Evolutionary conservation across 2,329 filamentous ascomycete species (phyloP).

Genomic region (Moelleriella libera): DNA sequence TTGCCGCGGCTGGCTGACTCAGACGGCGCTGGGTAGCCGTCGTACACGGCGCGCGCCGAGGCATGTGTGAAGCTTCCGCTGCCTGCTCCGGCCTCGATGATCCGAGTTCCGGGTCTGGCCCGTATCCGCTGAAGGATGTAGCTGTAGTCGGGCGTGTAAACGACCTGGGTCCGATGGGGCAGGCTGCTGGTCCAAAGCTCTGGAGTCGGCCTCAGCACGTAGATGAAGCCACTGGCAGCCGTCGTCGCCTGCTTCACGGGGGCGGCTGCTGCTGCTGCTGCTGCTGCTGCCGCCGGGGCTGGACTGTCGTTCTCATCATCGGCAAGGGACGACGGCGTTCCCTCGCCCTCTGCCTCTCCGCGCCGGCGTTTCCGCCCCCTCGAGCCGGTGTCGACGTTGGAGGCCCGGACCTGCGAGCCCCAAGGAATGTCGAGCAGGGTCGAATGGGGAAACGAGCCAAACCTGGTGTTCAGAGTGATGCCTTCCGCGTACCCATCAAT

Average conservation of each 20-base stretch:
- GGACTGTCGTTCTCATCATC: slow-evolving; percentile 18
- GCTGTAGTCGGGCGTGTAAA: slow-evolving; percentile 79
- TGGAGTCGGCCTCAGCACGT: slow-evolving; percentile 65
- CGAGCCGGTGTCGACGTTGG: slow-evolving; percentile 83
- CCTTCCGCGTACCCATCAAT: slow-evolving; percentile 63
- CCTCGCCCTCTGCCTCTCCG: slow-evolving; percentile 27
- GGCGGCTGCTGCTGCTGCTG: slow-evolving; percentile 9
- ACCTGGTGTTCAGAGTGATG: slow-evolving; percentile 78
- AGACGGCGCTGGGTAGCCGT: slow-evolving; percentile 41
- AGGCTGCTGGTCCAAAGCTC: slow-evolving; percentile 72
- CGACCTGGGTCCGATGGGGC: slow-evolving; percentile 72
- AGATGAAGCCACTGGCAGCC: slow-evolving; percentile 57
- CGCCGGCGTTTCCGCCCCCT: slow-evolving; percentile 56
- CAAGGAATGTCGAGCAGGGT: slow-evolving; percentile 68
- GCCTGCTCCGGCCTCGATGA: slow-evolving; percentile 72
- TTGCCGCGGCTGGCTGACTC: slow-evolving; percentile 39
- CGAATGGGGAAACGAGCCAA: slow-evolving; percentile 77
- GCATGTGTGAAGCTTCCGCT: slow-evolving; percentile 79
- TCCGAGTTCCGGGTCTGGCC: slow-evolving; percentile 53
- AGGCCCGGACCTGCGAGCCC: slow-evolving; percentile 86
- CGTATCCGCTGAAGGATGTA: slow-evolving; percentile 67
- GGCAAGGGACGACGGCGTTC: slow-evolving; percentile 19
- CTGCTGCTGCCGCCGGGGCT: slow-evolving; percentile 9
- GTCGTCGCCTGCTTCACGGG: slow-evolving; percentile 33
- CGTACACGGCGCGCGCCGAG: slow-evolving; percentile 61